phyloP scores from a whole-genome alignment of 108 stramenopile genomes.

The Cyclotella distinguenda region DNA sequence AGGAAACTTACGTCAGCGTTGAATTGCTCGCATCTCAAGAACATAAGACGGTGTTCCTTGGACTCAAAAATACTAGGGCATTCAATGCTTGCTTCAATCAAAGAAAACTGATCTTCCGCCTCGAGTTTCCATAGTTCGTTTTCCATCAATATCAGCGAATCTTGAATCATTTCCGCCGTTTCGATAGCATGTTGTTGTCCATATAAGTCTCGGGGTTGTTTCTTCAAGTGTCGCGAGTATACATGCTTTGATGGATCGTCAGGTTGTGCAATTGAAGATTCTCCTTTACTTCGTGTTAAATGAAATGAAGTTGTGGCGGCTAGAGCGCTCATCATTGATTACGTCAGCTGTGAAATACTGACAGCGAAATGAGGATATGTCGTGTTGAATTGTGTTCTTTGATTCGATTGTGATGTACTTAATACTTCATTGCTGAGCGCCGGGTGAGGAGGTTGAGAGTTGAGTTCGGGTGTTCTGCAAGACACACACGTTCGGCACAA shows the following conservation, averaged over 20 bases:
- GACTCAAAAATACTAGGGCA: slow-evolving; percentile 16
- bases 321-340: background rate
- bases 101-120: background rate
- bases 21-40: slow-evolving; percentile 38
- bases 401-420: too few species aligned
- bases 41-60: slow-evolving; percentile 15
- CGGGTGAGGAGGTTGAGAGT: too few species aligned
- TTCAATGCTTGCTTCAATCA: slow-evolving; percentile 3
- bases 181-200: slow-evolving; percentile 28
- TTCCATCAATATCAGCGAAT: slow-evolving; percentile 16
- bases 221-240: slow-evolving; percentile 18
- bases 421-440: too few species aligned
- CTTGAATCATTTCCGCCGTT: slow-evolving; percentile 6
- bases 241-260: slow-evolving; percentile 2
- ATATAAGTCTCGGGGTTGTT: slow-evolving; percentile 22
- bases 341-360: background rate
- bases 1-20: slow-evolving; percentile 32
- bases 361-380: too few species aligned
- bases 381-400: too few species aligned
- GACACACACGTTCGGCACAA: too few species aligned
- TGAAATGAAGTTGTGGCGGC: background rate
- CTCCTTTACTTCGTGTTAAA: background rate
- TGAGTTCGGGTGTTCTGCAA: too few species aligned
- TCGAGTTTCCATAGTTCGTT: slow-evolving; percentile 19
- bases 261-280: background rate